Percentiles rank a stretch among this genome's conserved stretches.
phyloP scores from a whole-genome alignment of 2,329 filamentous ascomycete genomes.

The Calonectria pteridis region DNA sequence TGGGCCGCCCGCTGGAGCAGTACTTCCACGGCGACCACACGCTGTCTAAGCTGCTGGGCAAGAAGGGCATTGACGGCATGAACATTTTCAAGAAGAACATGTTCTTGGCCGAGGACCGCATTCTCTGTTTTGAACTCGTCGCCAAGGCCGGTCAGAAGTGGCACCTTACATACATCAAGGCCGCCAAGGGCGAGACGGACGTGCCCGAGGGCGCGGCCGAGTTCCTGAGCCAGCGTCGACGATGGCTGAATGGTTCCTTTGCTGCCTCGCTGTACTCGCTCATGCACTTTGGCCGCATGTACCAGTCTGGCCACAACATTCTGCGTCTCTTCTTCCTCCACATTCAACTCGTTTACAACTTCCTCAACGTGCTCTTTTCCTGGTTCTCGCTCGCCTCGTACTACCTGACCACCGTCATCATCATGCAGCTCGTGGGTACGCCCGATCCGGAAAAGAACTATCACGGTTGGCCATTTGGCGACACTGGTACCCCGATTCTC shows the following conservation, averaged over 20 bases:
- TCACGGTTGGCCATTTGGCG: constrained; percentile 42
- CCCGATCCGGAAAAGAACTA: constrained; percentile 33
- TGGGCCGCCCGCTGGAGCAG: constrained; percentile 40
- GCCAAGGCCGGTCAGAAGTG: constrained; percentile 43
- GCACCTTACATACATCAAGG: constrained; percentile 44
- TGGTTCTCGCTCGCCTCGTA: constrained; percentile 41
- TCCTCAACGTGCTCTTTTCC: constrained; percentile 40
- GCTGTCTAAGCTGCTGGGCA: constrained; percentile 40
- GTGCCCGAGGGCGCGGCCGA: constrained; percentile 41
- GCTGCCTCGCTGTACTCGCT: constrained; percentile 43
- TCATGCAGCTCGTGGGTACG: constrained; percentile 41
- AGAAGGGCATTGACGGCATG: constrained; percentile 44
- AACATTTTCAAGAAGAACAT: constrained; percentile 46
- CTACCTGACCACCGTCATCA: constrained; percentile 41
- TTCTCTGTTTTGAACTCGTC: constrained; percentile 42
- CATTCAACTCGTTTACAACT: constrained; percentile 41
- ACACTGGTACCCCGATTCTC: constrained; percentile 38
- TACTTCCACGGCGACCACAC: constrained; percentile 44
- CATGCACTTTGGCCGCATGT: constrained; percentile 41
- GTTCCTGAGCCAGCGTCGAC: constrained; percentile 40
- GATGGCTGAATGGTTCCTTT: constrained; percentile 42
- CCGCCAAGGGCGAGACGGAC: constrained; percentile 42
- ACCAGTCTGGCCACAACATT: constrained; percentile 39
- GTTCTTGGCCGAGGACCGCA: constrained; percentile 42
- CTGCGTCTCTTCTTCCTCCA: constrained; percentile 41